Percentiles rank a stretch among this genome's conserved stretches.
These are phyloP conservation scores for Ophiostoma quercus DNA, from an alignment of 2,329 filamentous ascomycete genomes.

Conservation along the genomic window DNA sequence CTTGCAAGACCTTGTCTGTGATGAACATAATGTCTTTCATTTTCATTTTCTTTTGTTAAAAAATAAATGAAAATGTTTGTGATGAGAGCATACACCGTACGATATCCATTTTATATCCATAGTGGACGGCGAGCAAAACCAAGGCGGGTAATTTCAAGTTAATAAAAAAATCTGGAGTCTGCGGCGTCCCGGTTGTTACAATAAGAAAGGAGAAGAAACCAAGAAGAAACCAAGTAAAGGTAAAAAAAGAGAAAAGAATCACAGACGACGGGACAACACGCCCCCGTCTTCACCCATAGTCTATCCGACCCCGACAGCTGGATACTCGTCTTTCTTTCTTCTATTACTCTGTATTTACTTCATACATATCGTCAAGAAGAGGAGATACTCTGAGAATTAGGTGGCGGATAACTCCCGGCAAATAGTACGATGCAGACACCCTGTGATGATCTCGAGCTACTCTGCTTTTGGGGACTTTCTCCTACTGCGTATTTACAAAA, in stretches of 20 bases:
- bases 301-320: neutral
- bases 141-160: neutral
- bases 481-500: too few species aligned
- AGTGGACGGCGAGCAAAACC: slow-evolving; percentile 10
- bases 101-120: neutral
- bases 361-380: neutral
- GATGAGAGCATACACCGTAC: neutral
- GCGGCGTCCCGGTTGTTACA: neutral
- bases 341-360: neutral
- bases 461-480: too few species aligned
- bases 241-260: neutral
- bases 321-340: neutral
- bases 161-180: neutral
- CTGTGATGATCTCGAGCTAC: neutral
- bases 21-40: slow-evolving; percentile 1
- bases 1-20: slow-evolving; percentile 15
- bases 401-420: neutral
- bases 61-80: neutral
- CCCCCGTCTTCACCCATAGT: neutral
- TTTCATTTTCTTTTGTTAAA: neutral
- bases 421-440: neutral
- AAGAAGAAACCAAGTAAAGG: neutral
- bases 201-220: neutral
- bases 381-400: neutral
- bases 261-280: slow-evolving; percentile 1